Percentiles rank a stretch among this genome's conserved stretches.
Evolutionary conservation across 306 rosid species (phyloP).

Genomic region (Medicago arabica): DNA sequence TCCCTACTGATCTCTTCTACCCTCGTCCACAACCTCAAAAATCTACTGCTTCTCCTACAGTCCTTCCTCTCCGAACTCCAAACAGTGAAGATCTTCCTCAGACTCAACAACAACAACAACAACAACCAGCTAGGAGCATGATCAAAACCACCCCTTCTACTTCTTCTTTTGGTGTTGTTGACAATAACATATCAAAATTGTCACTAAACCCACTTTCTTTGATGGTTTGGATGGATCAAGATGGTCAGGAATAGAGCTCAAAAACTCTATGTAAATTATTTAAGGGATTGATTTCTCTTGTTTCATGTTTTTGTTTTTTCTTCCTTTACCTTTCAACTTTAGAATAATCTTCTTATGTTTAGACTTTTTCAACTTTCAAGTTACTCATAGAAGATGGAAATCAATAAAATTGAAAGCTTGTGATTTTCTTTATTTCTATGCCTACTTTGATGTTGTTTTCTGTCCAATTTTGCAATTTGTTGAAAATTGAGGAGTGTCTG

Average conservation of each 20-base stretch:
- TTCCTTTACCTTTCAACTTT: neutral
- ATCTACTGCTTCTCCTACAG: conserved; percentile 34
- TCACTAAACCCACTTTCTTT: conserved; percentile 42
- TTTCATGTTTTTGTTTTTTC: neutral
- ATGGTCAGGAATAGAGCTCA: neutral
- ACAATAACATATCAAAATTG: conserved; percentile 23
- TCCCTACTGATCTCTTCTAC: conserved; percentile 67
- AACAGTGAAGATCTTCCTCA: conserved; percentile 29
- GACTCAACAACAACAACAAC: conserved; percentile 24
- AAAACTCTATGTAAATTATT: conserved; percentile 18
- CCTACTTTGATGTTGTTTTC: neutral
- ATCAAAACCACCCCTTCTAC: conserved; percentile 35
- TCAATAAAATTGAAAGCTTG: conserved; percentile 33
- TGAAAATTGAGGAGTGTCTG: neutral
- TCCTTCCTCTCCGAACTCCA: conserved; percentile 42
- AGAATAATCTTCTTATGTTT: no score
- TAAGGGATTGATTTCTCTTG: neutral
- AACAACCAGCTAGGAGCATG: conserved; percentile 13
- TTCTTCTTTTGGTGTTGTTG: neutral
- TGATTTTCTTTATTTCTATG: conserved; percentile 9
- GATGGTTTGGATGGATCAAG: conserved; percentile 26
- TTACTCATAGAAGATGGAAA: neutral
- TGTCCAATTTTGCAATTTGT: neutral
- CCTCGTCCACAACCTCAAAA: conserved; percentile 56
- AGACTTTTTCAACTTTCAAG: neutral